phyloP scores from a whole-genome alignment of 352 stramenopile species.

The Thalassiosira hispida region DNA sequence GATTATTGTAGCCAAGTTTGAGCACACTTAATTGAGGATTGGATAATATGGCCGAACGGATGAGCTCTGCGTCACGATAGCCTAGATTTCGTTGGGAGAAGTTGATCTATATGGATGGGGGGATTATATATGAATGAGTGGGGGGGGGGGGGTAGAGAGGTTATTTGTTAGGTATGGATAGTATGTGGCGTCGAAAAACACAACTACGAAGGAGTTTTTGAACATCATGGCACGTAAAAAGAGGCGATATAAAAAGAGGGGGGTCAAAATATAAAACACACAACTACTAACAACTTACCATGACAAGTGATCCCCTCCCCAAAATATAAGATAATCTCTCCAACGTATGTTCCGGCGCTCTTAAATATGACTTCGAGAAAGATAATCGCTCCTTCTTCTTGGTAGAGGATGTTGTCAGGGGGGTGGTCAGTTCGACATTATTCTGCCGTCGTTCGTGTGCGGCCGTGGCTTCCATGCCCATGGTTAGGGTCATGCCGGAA shows the following conservation, averaged over 20 bases:
- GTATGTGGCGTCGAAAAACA: no score
- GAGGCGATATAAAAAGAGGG: no score
- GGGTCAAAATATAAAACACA: background rate
- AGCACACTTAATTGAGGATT: conserved; percentile 77
- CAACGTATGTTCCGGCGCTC: conserved; percentile 18
- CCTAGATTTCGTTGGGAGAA: conserved; percentile 71
- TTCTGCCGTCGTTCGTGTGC: conserved; percentile 16
- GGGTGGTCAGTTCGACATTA: no score
- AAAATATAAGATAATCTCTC: conserved; percentile 44
- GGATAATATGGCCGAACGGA: conserved; percentile 59
- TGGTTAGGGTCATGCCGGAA: no score
- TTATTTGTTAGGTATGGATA: no score
- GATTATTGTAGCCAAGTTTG: conserved; percentile 82
- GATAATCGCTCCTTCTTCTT: background rate
- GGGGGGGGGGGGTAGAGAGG: background rate
- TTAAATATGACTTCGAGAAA: conserved; percentile 15
- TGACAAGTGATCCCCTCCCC: conserved; percentile 41
- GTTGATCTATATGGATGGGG: conserved; percentile 63
- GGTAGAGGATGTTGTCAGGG: no score
- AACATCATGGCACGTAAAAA: no score
- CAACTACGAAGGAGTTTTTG: no score
- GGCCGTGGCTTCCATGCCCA: conserved; percentile 1
- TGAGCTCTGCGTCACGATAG: conserved; percentile 56
- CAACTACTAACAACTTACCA: conserved; percentile 33
- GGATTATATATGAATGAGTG: background rate